Evolutionary conservation across 129 eudicot genomes (phyloP), one percentile per base, ranked within the genome.

Genomic region (Helichrysum umbraculigerum): DNA sequence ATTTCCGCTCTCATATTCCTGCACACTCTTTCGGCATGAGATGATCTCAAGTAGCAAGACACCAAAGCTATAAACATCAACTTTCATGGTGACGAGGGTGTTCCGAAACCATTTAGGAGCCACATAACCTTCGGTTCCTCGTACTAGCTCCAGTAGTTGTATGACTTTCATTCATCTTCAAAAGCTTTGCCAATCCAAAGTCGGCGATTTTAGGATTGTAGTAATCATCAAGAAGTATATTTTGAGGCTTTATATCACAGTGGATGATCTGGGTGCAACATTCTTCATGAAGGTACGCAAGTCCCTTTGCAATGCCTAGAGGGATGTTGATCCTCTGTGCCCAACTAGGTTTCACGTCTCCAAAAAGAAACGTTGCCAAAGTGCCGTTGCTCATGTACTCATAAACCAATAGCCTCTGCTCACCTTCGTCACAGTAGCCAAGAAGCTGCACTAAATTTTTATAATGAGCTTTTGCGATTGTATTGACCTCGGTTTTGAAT

Each of bases 241-340:
- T n/a, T n/a, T n/a, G n/a, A n/a, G n/a, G n/a, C n/a, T 88, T 88
- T 70, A 89, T 89, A 57, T 89, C 91, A 33, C 92, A 87, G 41
- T 87, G 92, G 63, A 87, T 88, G 80, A 89, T 87, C 69, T 81
- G 91, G 5, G 81, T 82, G 71, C 62, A 82, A 69, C 96, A 89
- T 22, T 85, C 91, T 66, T 86, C 91, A 54, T 89, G 89, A 20
- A 86, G 86, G 71, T 89, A 89, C 5, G 57, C 5, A 11, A 89
- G 87, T 60, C 87, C 94, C 68, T 74, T 82, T 5, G 91, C 91
- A 4, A 86, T 58, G 7, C 89, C 87, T n/a, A 78, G 6, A 1
- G 80, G 83, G 5, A 89, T 82, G 17, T 51, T 64, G 20, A 68
- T 44, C 85, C 96, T 83, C 7, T 56, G 81, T 6, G 11, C 50